Evolutionary conservation across 129 eudicot species (phyloP).

Genomic region (Lonicera japonica): DNA sequence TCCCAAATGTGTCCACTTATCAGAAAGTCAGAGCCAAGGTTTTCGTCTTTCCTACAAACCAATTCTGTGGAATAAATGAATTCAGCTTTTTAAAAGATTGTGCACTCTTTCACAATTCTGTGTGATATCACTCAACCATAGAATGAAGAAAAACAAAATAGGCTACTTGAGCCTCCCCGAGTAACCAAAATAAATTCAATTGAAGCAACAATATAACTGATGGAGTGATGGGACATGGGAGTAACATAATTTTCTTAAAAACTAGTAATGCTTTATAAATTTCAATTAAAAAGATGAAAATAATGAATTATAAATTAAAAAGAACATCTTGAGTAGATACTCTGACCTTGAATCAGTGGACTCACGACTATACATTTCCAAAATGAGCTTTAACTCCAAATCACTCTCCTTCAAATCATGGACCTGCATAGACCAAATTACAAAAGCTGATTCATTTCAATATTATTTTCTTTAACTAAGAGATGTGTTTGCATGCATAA

Average conservation of each 20-base stretch:
- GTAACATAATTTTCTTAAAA: not conserved
- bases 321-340: not conserved
- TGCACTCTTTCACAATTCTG: not conserved
- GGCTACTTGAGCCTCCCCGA: not conserved
- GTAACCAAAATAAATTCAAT: not conserved
- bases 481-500: not conserved
- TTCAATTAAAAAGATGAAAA: not conserved
- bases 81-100: no score
- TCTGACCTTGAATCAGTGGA: conserved; percentile 63
- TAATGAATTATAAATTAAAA: not conserved
- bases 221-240: no score
- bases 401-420: conserved; percentile 67
- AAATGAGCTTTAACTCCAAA: conserved; percentile 52
- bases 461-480: not conserved
- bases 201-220: not conserved
- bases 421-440: conserved; percentile 41
- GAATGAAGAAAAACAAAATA: not conserved
- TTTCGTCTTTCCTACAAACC: no score
- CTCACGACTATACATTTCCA: conserved; percentile 74
- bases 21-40: no score
- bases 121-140: not conserved
- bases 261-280: not conserved
- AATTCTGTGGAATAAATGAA: no score
- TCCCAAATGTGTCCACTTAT: no score
- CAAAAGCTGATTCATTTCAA: not conserved